Evolutionary conservation across 1,284 basidiomycete genomes (phyloP), one percentile per base, ranked within the genome.

Genomic region (Cryptococcus sp.): DNA sequence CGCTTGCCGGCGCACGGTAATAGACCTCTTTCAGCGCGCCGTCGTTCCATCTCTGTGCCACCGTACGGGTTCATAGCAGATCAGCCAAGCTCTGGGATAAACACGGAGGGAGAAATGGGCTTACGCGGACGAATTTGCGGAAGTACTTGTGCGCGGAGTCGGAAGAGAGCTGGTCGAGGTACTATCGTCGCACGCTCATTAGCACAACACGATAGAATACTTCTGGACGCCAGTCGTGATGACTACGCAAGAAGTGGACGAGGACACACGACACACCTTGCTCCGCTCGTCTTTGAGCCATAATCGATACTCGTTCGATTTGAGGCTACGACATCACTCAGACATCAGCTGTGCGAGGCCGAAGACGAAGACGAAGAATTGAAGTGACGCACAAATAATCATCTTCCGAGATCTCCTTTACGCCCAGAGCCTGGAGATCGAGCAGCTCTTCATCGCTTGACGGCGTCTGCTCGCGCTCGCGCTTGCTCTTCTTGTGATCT

Each of bases 111-210:
- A 51, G 35, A 38, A 15, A 23, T 20, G 11, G 41, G 65, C 72
- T 56, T 35, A 74, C 72, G 40, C 74, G 56, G 27, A 76, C 72
- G 50, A 79, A 79, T 51, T 73, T 74, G 42, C 73, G 67, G 54
- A 79, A 79, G 56, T 77, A 78, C 68, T 75, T 76, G 59, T 72
- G 70, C 4, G 76, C 71, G 22, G 65, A 60, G 19, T 75, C 71
- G 15, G 68, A 69, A 3, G 69, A 67, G 40, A 78, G 55, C 47
- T 78, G 71, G 57, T 77, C 72, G n/a, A 79, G 69, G 50, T 76
- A 76, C 73, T 76, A 47, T 38, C 4, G n/a, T 15, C 27, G 27
- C 23, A n/a, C 27, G 40, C 44, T 19, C 22, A 46, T 22, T n/a
- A 17, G 41, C n/a, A n/a, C 7, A 19, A 40, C 46, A 15, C n/a